phyloP scores from a whole-genome alignment of 139 green algal genomes.

The Chlorella sp. region DNA sequence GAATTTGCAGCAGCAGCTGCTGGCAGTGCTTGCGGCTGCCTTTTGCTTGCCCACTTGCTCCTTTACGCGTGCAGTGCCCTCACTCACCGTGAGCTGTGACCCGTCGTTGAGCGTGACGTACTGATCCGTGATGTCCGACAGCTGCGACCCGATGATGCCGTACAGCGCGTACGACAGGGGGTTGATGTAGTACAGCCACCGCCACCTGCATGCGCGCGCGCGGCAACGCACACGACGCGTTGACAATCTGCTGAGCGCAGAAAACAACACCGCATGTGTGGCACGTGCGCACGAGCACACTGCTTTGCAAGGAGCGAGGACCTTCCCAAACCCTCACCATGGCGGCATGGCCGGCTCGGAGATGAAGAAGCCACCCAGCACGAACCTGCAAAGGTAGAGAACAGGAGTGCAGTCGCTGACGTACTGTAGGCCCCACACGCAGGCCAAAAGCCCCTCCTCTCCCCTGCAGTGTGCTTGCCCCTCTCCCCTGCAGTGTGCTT shows the following conservation, averaged over 20 bases:
- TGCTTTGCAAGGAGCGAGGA: background rate
- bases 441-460: no score
- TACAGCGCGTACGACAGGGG: conserved; percentile 1
- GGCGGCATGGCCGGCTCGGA: background rate
- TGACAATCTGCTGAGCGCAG: no score
- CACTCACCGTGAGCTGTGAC: background rate
- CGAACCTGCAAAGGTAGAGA: conserved; percentile 6
- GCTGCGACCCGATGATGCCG: conserved; percentile 12
- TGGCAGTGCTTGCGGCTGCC: no score
- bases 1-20: no score
- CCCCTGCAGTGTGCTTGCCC: no score
- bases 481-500: no score
- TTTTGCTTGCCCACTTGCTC: no score
- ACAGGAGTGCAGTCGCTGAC: no score
- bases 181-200: background rate
- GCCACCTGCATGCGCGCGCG: conserved; percentile 1
- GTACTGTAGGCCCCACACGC: no score
- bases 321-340: background rate
- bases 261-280: no score
- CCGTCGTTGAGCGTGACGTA: background rate
- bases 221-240: background rate
- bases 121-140: conserved; percentile 15
- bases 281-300: no score
- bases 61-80: no score
- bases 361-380: conserved; percentile 5